Evolutionary conservation across 768 basidiomycete species (phyloP).

Genomic region (Saitozyma podzolica): DNA sequence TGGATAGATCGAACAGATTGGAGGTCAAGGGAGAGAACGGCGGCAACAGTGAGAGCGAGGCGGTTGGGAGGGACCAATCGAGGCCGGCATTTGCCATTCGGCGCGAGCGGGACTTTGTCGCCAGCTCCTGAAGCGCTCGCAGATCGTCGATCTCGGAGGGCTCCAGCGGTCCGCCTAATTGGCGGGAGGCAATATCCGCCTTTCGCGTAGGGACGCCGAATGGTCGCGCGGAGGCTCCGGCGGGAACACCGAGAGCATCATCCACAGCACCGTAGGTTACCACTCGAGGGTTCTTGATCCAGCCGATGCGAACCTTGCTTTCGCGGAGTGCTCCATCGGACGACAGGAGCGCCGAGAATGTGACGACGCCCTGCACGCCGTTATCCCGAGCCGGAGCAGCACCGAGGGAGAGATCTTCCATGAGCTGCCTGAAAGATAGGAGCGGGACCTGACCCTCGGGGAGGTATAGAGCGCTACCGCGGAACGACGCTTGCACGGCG

Average conservation of each 20-base stretch:
- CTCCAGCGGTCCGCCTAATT: neutral
- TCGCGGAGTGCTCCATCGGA: slow-evolving; percentile 66
- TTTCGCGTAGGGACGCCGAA: slow-evolving; percentile 16
- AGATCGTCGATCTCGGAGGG: slow-evolving; percentile 27
- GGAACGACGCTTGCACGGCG: slow-evolving; percentile 61
- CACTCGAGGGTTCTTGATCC: slow-evolving; percentile 67
- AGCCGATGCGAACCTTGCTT: slow-evolving; percentile 66
- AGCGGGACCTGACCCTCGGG: slow-evolving; percentile 67
- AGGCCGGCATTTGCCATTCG: slow-evolving; percentile 23
- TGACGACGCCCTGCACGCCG: slow-evolving; percentile 63
- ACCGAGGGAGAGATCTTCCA: slow-evolving; percentile 59
- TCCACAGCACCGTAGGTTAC: slow-evolving; percentile 73
- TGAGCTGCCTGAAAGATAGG: slow-evolving; percentile 61
- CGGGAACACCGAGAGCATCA: slow-evolving; percentile 28
- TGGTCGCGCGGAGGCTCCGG: slow-evolving; percentile 8
- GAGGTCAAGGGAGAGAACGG: slow-evolving; percentile 3
- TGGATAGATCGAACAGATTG: slow-evolving; percentile 20
- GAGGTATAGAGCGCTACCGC: slow-evolving; percentile 65
- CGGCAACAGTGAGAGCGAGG: slow-evolving; percentile 6
- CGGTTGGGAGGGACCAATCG: slow-evolving; percentile 20
- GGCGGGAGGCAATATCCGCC: neutral
- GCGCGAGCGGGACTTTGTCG: slow-evolving; percentile 17
- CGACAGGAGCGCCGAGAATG: slow-evolving; percentile 76
- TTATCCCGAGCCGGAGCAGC: slow-evolving; percentile 30
- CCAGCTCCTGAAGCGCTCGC: slow-evolving; percentile 14